phyloP scores from a whole-genome alignment of 2,329 filamentous ascomycete genomes.

The Fusarium papillatum region DNA sequence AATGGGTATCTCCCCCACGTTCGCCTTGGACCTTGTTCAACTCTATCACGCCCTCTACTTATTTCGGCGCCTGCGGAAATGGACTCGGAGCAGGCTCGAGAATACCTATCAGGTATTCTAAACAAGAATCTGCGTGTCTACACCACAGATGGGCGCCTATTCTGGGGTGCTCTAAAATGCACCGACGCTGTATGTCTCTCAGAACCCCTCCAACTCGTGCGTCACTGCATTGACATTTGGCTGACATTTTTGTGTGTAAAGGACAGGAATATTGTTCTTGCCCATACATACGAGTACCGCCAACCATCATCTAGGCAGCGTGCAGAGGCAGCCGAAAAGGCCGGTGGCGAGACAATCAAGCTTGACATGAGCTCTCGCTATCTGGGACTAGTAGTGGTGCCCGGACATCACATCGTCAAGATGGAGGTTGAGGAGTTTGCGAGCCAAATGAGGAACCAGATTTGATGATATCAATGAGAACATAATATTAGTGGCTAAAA shows the following conservation, averaged over 20 bases:
- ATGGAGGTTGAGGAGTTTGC: conserved; percentile 88
- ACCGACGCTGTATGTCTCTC: conserved; percentile 81
- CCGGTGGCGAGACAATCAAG: conserved; percentile 60
- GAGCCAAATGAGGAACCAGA: conserved; percentile 60
- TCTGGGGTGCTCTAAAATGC: conserved; percentile 93
- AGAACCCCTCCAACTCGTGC: conserved; percentile 8
- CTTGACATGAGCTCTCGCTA: conserved; percentile 87
- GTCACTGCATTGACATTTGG: not conserved
- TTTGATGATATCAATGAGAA: conserved; percentile 23
- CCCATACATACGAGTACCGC: conserved; percentile 91
- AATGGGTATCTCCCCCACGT: conserved; percentile 7
- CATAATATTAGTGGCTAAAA: conserved; percentile 45
- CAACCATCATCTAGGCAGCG: conserved; percentile 70
- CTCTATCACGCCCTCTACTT: not conserved
- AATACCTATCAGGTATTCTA: conserved; percentile 75
- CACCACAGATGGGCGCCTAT: conserved; percentile 87
- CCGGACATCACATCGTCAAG: conserved; percentile 86
- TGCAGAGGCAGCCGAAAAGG: conserved; percentile 52
- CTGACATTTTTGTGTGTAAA: conserved; percentile 51
- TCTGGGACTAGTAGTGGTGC: conserved; percentile 90
- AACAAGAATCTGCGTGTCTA: conserved; percentile 85
- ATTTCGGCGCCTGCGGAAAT: conserved; percentile 46
- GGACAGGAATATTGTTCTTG: conserved; percentile 91
- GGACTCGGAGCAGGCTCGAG: conserved; percentile 65
- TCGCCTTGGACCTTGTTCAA: not conserved